phyloP scores from a whole-genome alignment of 2,329 filamentous ascomycete species.

The Berkeleyomyces basicola region DNA sequence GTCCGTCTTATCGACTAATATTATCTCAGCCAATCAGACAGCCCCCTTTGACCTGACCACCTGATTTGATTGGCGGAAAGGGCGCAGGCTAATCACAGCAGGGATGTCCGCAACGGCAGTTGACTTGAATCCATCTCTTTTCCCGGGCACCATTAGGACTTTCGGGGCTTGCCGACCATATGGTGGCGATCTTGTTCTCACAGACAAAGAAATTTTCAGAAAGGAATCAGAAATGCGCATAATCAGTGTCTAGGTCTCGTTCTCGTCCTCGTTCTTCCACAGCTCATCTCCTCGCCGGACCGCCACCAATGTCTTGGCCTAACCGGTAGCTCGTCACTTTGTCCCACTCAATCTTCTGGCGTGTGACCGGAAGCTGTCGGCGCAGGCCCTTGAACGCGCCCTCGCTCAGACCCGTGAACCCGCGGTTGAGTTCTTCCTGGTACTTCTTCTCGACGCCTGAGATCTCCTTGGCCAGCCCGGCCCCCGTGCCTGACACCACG shows the following conservation, averaged over 20 bases:
- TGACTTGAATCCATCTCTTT: too few relatives aligned
- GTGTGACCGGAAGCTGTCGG: constrained; percentile 84
- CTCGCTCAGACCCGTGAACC: constrained; percentile 77
- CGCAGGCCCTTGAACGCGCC: constrained; percentile 88
- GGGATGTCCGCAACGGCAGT: too few relatives aligned
- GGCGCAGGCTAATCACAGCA: too few relatives aligned
- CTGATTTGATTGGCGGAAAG: not conserved
- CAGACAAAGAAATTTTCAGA: too few relatives aligned
- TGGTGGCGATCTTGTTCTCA: too few relatives aligned
- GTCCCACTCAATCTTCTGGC: constrained; percentile 99
- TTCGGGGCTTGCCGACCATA: too few relatives aligned
- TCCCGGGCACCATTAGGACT: too few relatives aligned
- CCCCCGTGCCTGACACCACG: constrained; percentile 44
- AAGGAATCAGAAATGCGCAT: too few relatives aligned
- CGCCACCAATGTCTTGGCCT: constrained; percentile 62
- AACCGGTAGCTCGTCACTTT: constrained; percentile 87
- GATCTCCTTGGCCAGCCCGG: constrained; percentile 62
- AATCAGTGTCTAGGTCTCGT: too few relatives aligned
- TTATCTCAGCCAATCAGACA: not conserved
- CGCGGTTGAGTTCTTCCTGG: constrained; percentile 86
- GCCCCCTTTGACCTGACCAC: not conserved
- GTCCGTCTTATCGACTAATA: not conserved
- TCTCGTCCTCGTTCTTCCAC: not conserved
- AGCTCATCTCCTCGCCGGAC: constrained; percentile 36
- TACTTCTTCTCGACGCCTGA: constrained; percentile 74